These are phyloP conservation scores for Microthlaspi erraticum DNA, from an alignment of 345 rosid genomes.

Conservation along the genomic window DNA sequence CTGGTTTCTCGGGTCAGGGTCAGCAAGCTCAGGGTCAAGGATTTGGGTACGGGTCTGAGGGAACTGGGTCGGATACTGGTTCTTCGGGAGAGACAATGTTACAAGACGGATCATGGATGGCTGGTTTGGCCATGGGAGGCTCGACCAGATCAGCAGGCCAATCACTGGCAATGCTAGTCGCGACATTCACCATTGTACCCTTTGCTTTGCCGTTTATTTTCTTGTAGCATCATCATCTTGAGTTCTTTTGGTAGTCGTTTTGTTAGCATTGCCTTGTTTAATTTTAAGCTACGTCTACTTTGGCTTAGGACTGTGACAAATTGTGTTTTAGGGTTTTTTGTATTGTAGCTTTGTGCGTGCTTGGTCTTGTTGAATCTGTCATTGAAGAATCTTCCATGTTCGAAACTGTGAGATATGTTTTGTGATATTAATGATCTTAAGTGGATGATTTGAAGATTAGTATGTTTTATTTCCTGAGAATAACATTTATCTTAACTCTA, in stretches of 20 bases:
- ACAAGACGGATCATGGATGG: constrained; percentile 85
- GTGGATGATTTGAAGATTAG: background rate
- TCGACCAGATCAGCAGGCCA: constrained; percentile 48
- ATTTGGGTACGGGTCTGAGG: constrained; percentile 47
- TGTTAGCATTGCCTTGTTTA: constrained; percentile 3
- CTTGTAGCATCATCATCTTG: constrained; percentile 28
- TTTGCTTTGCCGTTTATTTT: constrained; percentile 5
- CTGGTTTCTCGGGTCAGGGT: constrained; percentile 41
- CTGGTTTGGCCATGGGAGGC: constrained; percentile 91
- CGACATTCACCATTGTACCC: constrained; percentile 3
- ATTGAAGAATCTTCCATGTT: constrained; percentile 2
- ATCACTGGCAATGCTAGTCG: constrained; percentile 3
- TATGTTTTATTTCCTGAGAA: background rate
- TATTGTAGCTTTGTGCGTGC: constrained; percentile 23
- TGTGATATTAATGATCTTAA: background rate
- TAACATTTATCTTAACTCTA: background rate
- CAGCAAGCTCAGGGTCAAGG: constrained; percentile 42
- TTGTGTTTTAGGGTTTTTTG: constrained; percentile 10
- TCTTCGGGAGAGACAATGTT: constrained; percentile 61
- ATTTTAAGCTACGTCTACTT: background rate
- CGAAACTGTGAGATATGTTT: constrained; percentile 32
- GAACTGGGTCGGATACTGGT: constrained; percentile 43
- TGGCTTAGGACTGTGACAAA: background rate
- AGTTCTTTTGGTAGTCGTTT: constrained; percentile 1
- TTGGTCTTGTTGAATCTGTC: constrained; percentile 16